Conservation (phyloP, 176 grass and related monocot species). For the Eremochloa ophiuroides region DNA sequence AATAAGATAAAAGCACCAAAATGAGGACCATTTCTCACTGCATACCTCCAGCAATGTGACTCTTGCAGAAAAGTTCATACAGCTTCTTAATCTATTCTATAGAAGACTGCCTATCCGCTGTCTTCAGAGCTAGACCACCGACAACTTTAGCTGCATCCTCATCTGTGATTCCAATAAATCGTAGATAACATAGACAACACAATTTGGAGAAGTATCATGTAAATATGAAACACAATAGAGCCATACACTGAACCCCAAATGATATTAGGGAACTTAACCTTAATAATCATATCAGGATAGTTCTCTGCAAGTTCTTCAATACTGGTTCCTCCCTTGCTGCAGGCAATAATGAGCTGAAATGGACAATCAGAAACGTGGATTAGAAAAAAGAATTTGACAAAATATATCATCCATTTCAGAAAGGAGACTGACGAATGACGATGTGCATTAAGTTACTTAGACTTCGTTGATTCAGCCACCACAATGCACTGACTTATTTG, state of each 20-base stretch:
- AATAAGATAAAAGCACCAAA: neutral
- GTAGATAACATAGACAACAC: constrained; percentile 9
- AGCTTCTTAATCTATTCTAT: constrained; percentile 99
- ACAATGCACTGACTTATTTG: neutral
- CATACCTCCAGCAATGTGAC: constrained; percentile 82
- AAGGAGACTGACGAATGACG: neutral
- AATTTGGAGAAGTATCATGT: neutral
- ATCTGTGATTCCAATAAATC: constrained; percentile 75
- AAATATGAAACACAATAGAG: neutral
- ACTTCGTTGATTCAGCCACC: neutral
- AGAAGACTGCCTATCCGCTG: constrained; percentile 74
- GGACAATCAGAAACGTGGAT: neutral
- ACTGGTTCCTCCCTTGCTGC: constrained; percentile 91
- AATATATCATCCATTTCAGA: neutral
- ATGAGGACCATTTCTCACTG: neutral
- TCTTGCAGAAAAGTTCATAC: constrained; percentile 81
- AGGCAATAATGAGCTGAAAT: constrained; percentile 96
- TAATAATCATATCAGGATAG: constrained; percentile 96
- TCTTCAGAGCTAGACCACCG: constrained; percentile 79
- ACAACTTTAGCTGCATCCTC: constrained; percentile 97
- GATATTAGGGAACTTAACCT: constrained; percentile 49
- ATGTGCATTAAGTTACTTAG: constrained; percentile 8
- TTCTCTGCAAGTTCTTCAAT: constrained; percentile 99
- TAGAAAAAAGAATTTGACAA: neutral
- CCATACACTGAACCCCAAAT: neutral